These are phyloP conservation scores for Yamadazyma taylorii DNA, from an alignment of 1,139 yeast species.

Conservation along the genomic window DNA sequence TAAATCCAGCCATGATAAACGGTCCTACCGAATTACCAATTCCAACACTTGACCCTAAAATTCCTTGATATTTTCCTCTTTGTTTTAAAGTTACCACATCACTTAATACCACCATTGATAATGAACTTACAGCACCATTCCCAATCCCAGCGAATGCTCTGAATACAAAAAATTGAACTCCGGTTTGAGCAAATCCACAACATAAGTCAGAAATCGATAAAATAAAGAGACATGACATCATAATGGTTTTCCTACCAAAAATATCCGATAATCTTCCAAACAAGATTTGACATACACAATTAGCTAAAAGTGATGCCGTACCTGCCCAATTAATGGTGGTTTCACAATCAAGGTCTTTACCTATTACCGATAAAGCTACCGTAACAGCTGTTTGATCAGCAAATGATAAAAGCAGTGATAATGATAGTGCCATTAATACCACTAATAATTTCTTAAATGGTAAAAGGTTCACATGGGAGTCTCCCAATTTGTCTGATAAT, in stretches of 20 bases:
- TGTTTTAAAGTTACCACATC: slow-evolving; percentile 44
- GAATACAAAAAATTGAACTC: slow-evolving; percentile 40
- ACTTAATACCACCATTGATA: slow-evolving; percentile 42
- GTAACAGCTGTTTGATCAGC: slow-evolving; percentile 48
- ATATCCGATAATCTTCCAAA: slow-evolving; percentile 47
- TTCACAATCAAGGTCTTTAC: slow-evolving; percentile 35
- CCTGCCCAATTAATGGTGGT: slow-evolving; percentile 53
- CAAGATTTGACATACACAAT: slow-evolving; percentile 45
- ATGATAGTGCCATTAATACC: slow-evolving; percentile 28
- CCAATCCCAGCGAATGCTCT: slow-evolving; percentile 48
- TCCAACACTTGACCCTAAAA: slow-evolving; percentile 45
- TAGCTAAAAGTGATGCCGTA: slow-evolving; percentile 47
- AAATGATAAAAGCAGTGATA: slow-evolving; percentile 28
- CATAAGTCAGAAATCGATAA: slow-evolving; percentile 38
- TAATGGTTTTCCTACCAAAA: slow-evolving; percentile 41
- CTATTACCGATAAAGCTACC: slow-evolving; percentile 37
- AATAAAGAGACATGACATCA: slow-evolving; percentile 30
- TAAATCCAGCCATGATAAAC: slow-evolving; percentile 50
- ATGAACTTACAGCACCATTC: slow-evolving; percentile 41
- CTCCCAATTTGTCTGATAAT: slow-evolving; percentile 34
- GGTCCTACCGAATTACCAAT: slow-evolving; percentile 56
- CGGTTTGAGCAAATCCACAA: slow-evolving; percentile 43
- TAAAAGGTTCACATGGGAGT: slow-evolving; percentile 36
- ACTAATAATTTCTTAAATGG: slow-evolving; percentile 31
- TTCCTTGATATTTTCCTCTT: slow-evolving; percentile 45